phyloP scores from a whole-genome alignment of 2,329 filamentous ascomycete genomes.

The Phaeosphaeriaceae sp. region DNA sequence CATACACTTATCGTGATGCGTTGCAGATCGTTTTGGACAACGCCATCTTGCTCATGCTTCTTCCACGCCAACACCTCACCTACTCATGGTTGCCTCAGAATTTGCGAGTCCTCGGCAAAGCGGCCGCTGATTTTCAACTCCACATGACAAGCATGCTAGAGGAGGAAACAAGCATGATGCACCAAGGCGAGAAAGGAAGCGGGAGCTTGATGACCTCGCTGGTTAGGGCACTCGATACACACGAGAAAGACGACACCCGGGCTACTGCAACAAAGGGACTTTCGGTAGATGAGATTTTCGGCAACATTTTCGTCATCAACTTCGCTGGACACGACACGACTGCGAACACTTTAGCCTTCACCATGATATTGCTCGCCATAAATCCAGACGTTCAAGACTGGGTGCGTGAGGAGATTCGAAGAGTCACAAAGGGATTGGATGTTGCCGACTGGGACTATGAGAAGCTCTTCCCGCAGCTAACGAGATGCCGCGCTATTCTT shows the following conservation, averaged over 20 bases:
- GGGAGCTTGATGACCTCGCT: constrained; percentile 18
- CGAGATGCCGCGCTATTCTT: constrained; percentile 48
- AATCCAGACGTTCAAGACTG: constrained; percentile 56
- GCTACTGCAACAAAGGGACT: constrained; percentile 2
- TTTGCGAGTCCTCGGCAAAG: constrained; percentile 22
- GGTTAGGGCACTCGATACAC: constrained; percentile 22
- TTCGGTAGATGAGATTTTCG: constrained; percentile 52
- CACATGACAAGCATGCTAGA: constrained; percentile 15
- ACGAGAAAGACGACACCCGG: constrained; percentile 15
- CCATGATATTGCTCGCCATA: constrained; percentile 54
- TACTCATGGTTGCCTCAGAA: constrained; percentile 11
- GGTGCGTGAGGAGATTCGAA: constrained; percentile 51
- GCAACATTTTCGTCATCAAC: constrained; percentile 59
- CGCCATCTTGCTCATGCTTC: constrained; percentile 18
- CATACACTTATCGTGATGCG: constrained; percentile 15
- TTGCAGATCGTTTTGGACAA: constrained; percentile 30
- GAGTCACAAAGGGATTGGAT: background rate
- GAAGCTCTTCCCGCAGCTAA: constrained; percentile 51
- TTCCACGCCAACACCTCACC: constrained; percentile 6
- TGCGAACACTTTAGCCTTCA: constrained; percentile 53
- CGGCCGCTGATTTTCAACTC: constrained; percentile 7
- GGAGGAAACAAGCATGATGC: constrained; percentile 5
- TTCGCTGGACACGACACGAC: constrained; percentile 62
- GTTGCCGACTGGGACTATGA: constrained; percentile 40
- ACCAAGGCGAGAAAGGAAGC: constrained; percentile 5